Conservation (phyloP, 192 early-diverging fungal species). For the Geranomyces michiganensis region DNA sequence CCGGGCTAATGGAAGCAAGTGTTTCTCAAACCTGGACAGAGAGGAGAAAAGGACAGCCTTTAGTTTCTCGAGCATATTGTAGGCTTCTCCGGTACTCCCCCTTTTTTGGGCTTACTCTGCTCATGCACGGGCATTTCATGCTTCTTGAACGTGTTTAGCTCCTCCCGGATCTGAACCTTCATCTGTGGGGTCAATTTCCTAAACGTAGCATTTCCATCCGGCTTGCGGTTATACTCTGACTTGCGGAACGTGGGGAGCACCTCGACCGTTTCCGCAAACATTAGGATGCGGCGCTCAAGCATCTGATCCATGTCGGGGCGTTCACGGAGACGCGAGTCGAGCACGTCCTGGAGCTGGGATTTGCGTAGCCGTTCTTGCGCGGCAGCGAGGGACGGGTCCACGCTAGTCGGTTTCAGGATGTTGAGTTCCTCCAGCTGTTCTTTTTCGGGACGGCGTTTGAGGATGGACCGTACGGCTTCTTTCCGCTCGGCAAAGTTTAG, state of each 20-base stretch:
- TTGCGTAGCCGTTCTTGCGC: constrained; percentile 49
- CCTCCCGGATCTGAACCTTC: constrained; percentile 87
- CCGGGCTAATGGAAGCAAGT: constrained; percentile 45
- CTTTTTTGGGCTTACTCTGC: constrained; percentile 23
- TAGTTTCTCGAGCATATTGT: no score
- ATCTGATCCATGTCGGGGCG: constrained; percentile 55
- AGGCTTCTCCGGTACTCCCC: no score
- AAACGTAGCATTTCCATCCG: constrained; percentile 79
- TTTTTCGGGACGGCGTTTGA: constrained; percentile 58
- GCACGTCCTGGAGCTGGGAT: constrained; percentile 46
- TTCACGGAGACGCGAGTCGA: constrained; percentile 50
- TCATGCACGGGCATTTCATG: constrained; percentile 72
- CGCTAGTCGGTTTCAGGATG: constrained; percentile 49
- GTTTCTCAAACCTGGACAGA: constrained; percentile 40
- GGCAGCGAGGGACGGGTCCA: constrained; percentile 48
- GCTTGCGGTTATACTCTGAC: constrained; percentile 85
- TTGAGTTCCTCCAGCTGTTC: constrained; percentile 52
- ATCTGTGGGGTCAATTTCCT: constrained; percentile 80
- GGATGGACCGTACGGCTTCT: constrained; percentile 44
- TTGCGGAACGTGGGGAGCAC: constrained; percentile 65
- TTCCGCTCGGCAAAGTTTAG: constrained; percentile 41
- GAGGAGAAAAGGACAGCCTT: neutral
- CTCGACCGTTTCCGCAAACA: constrained; percentile 61
- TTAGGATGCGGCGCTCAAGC: constrained; percentile 33
- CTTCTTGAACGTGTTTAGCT: constrained; percentile 93